Evolutionary conservation across 2,329 filamentous ascomycete genomes (phyloP).

Genomic region (Hymenoscyphus linearis): DNA sequence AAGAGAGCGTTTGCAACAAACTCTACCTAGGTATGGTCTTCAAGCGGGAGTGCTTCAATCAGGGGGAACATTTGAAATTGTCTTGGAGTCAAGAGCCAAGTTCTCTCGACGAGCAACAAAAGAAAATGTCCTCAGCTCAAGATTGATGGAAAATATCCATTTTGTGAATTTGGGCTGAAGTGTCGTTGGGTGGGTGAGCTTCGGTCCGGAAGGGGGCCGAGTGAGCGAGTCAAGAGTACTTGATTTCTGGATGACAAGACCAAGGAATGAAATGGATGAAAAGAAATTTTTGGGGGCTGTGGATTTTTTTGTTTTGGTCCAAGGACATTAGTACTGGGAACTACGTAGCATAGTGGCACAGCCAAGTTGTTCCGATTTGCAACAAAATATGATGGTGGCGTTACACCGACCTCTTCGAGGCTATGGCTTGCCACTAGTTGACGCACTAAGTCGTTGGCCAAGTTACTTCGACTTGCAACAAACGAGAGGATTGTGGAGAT

Average conservation of each 20-base stretch:
- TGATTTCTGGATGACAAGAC: not conserved
- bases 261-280: not conserved
- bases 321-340: not conserved
- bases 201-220: not conserved
- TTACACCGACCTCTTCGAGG: not conserved
- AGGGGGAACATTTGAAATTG: not conserved
- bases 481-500: not conserved
- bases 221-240: not conserved
- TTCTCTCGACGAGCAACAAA: conserved; percentile 2
- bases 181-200: not conserved
- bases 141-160: not conserved
- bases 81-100: not conserved
- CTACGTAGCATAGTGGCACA: not conserved
- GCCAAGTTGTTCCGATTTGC: not conserved
- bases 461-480: not conserved
- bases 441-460: not conserved
- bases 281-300: not conserved
- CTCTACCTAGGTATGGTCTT: not conserved
- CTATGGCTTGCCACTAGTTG: not conserved
- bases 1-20: not conserved
- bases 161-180: not conserved
- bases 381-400: not conserved
- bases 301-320: not conserved
- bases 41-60: not conserved
- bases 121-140: not conserved